Conservation (phyloP, 2,329 filamentous ascomycete species). For the Plenodomus tracheiphilus region DNA sequence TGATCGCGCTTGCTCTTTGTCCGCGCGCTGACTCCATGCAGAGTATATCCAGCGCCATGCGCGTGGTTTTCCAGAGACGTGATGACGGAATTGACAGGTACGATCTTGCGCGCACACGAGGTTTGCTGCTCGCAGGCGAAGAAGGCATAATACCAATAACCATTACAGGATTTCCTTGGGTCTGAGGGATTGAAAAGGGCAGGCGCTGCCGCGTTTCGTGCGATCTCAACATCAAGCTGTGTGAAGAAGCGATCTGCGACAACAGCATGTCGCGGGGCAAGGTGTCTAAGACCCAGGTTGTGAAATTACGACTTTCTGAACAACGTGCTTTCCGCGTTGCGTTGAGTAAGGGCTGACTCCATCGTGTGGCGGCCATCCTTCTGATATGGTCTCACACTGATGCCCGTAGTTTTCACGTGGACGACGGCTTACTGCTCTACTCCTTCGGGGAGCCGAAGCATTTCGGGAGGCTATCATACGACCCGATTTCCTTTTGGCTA, state of each 20-base stretch:
- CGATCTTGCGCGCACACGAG: too few species aligned
- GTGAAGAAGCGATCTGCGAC: not conserved
- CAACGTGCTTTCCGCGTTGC: not conserved
- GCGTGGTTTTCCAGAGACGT: conserved; percentile 14
- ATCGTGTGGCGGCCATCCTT: too few species aligned
- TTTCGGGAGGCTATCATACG: not conserved
- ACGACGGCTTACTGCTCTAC: not conserved
- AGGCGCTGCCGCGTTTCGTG: not conserved
- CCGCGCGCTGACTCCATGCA: not conserved
- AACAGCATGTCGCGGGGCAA: not conserved
- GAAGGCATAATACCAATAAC: too few species aligned
- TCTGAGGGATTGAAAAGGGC: not conserved
- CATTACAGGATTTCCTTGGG: too few species aligned
- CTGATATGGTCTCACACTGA: too few species aligned
- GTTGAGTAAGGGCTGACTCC: not conserved
- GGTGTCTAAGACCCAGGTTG: too few species aligned
- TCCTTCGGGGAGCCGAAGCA: not conserved
- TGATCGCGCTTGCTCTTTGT: too few species aligned
- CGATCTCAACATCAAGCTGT: not conserved
- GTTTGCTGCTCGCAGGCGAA: too few species aligned
- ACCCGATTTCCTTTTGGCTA: not conserved
- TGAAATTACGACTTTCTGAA: not conserved
- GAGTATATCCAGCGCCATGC: conserved; percentile 15
- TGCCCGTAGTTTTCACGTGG: not conserved
- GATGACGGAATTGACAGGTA: conserved; percentile 1